Percentiles rank a stretch among this genome's conserved stretches.
phyloP scores from a whole-genome alignment of 1,139 yeast genomes.

The Protomyces gravidus region DNA sequence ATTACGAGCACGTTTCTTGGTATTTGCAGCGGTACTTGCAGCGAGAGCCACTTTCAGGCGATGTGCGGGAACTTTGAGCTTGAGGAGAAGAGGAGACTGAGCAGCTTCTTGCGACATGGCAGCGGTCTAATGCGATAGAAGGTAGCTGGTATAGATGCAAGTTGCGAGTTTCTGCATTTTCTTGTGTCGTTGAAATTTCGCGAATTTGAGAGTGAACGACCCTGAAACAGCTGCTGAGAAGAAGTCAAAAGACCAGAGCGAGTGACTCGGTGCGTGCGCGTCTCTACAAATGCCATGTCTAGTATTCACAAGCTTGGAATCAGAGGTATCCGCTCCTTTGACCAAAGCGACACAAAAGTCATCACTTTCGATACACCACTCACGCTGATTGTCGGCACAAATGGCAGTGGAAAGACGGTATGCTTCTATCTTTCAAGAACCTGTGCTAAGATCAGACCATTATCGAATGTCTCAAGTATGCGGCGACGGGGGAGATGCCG shows the following conservation, averaged over 20 bases:
- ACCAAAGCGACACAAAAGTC: constrained; percentile 51
- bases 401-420: constrained; percentile 93
- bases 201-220: too few species aligned
- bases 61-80: neutral
- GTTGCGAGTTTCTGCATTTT: too few species aligned
- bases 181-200: too few species aligned
- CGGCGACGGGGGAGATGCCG: constrained; percentile 93
- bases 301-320: constrained; percentile 60
- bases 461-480: constrained; percentile 87
- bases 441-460: constrained; percentile 49
- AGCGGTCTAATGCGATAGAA: too few species aligned
- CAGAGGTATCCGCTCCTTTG: constrained; percentile 87
- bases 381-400: constrained; percentile 90
- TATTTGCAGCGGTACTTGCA: neutral
- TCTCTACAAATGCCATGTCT: constrained; percentile 26
- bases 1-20: neutral
- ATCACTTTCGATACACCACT: constrained; percentile 87
- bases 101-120: neutral
- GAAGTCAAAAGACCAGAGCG: too few species aligned
- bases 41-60: neutral
- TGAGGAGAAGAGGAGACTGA: neutral
- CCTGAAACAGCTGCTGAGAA: too few species aligned
- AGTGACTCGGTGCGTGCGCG: neutral
- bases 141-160: too few species aligned
- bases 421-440: constrained; percentile 35